phyloP scores from a whole-genome alignment of 2,329 filamentous ascomycete species.

The Scytalidium sp. region DNA sequence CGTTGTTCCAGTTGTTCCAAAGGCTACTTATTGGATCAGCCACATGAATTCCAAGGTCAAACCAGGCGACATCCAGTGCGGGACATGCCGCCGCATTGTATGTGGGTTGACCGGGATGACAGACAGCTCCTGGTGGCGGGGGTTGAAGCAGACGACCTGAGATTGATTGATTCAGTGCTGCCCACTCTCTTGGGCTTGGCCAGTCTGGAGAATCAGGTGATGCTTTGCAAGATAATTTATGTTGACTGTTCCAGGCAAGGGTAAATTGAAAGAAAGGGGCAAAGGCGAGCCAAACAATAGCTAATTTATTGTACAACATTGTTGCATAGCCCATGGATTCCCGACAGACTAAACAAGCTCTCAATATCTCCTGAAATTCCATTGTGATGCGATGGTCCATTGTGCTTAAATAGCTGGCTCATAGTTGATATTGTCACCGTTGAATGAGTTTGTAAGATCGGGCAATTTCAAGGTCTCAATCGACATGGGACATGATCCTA shows the following conservation, averaged over 20 bases:
- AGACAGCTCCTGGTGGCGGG: slow-evolving; percentile 41
- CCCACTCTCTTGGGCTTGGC: slow-evolving; percentile 46
- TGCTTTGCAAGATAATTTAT: slow-evolving; percentile 40
- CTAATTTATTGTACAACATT: not conserved
- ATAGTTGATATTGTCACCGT: no score
- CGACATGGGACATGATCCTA: not conserved
- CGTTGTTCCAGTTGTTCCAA: slow-evolving; percentile 45
- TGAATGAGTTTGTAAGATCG: not conserved
- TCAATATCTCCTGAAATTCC: no score
- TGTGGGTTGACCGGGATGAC: slow-evolving; percentile 34
- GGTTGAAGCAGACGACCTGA: slow-evolving; percentile 40
- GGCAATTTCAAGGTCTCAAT: not conserved
- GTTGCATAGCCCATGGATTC: no score
- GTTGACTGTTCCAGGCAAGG: not conserved
- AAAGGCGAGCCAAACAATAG: not conserved
- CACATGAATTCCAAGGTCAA: slow-evolving; percentile 34
- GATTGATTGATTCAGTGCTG: slow-evolving; percentile 40
- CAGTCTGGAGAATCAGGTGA: slow-evolving; percentile 43
- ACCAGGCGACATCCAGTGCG: slow-evolving; percentile 27
- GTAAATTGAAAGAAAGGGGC: not conserved
- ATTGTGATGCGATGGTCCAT: no score
- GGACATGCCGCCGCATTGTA: slow-evolving; percentile 32
- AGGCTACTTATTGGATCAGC: slow-evolving; percentile 34
- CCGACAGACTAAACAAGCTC: no score
- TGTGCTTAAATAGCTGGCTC: no score